Evolutionary conservation across 2,329 filamentous ascomycete genomes (phyloP).

Genomic region (Calcarisporium arbuscula): DNA sequence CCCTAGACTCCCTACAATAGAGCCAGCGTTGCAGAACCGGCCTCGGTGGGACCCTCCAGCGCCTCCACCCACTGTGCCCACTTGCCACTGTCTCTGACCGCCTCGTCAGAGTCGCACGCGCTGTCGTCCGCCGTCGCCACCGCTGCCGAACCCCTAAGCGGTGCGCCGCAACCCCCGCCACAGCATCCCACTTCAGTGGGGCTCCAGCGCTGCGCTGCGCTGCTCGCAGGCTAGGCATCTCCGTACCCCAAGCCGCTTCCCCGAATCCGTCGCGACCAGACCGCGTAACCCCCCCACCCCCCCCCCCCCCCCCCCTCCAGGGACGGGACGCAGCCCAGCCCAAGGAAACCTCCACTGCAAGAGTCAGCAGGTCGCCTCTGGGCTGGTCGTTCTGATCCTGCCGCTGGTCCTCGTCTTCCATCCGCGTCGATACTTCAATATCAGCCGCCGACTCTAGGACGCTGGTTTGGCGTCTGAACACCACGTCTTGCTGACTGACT

Average conservation of each 20-base stretch:
- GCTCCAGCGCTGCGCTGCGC: neutral
- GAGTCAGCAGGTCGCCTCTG: neutral
- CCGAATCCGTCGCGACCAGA: slow-evolving; percentile 22
- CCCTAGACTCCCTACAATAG: no score
- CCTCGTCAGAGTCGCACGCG: no score
- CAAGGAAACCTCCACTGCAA: neutral
- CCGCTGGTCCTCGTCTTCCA: neutral
- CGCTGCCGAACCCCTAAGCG: no score
- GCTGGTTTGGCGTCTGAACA: neutral
- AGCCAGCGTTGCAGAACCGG: no score
- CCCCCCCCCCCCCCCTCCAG: no score
- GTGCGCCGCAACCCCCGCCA: no score
- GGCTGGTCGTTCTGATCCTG: neutral
- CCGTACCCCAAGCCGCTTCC: slow-evolving; percentile 3
- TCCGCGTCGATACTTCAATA: neutral
- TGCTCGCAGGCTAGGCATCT: neutral
- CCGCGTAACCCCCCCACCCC: slow-evolving; percentile 23
- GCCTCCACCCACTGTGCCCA: no score
- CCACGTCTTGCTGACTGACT: neutral
- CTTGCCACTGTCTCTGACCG: no score
- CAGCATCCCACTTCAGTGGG: no score
- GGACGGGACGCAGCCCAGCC: neutral
- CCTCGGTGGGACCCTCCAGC: no score
- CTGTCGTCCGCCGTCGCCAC: no score
- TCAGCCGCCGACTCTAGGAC: neutral